These are phyloP conservation scores for Chondrus crispus DNA, from an alignment of 23 red algal genomes.

Conservation along the genomic window DNA sequence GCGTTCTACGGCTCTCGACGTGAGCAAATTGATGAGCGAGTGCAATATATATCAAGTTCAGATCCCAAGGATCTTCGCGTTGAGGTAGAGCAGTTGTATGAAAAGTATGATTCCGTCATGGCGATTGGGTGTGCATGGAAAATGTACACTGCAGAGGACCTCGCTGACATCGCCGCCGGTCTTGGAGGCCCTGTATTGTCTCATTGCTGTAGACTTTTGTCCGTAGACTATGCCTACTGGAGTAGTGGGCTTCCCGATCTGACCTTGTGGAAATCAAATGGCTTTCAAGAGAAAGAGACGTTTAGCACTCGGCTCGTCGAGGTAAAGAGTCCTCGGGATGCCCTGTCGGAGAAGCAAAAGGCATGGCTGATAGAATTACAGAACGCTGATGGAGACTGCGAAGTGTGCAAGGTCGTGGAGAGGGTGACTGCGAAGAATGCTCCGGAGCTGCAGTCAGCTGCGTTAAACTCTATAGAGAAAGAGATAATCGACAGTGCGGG, in stretches of 20 bases:
- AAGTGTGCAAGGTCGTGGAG: constrained; percentile 80
- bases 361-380: constrained; percentile 71
- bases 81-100: constrained; percentile 4
- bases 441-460: constrained; percentile 9
- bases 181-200: constrained; percentile 56
- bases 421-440: constrained; percentile 34
- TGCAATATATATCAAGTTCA: constrained; percentile 30
- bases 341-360: constrained; percentile 63
- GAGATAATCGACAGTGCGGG: constrained; percentile 11
- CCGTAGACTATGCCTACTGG: constrained; percentile 83
- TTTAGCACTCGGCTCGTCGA: constrained; percentile 57
- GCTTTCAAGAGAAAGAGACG: neutral
- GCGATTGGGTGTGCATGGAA: constrained; percentile 37
- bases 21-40: constrained; percentile 45
- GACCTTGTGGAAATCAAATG: constrained; percentile 60
- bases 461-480: constrained; percentile 4
- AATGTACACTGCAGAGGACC: constrained; percentile 5
- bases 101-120: neutral
- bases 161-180: constrained; percentile 45
- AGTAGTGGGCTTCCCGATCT: constrained; percentile 77
- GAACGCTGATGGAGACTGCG: constrained; percentile 41
- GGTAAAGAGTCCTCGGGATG: constrained; percentile 82
- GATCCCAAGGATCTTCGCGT: neutral
- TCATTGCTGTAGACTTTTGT: constrained; percentile 59
- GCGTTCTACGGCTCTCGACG: constrained; percentile 61